Conservation (phyloP, 805 yeast genomes). For the Pichia cabralensis region DNA sequence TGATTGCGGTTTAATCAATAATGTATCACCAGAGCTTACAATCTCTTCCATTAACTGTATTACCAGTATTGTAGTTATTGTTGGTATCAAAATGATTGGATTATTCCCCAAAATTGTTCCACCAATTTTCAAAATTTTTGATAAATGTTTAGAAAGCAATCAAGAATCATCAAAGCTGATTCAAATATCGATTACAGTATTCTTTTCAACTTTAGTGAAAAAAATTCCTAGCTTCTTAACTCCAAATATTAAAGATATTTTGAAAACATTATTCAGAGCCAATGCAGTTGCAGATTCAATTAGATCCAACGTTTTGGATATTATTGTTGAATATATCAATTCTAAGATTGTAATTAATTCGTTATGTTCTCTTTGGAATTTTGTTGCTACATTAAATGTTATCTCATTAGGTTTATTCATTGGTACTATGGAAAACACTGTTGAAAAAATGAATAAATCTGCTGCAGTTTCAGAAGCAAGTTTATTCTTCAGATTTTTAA, state of each 20-base stretch:
- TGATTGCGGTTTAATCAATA: slow-evolving; percentile 42
- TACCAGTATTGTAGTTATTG: slow-evolving; percentile 54
- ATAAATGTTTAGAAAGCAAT: slow-evolving; percentile 24
- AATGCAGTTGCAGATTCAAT: slow-evolving; percentile 48
- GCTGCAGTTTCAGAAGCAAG: slow-evolving; percentile 64
- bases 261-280: slow-evolving; percentile 48
- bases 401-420: slow-evolving; percentile 60
- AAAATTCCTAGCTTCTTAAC: slow-evolving; percentile 79
- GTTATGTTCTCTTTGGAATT: slow-evolving; percentile 54
- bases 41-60: slow-evolving; percentile 68
- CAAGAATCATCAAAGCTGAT: slow-evolving; percentile 31
- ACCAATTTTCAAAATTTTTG: slow-evolving; percentile 55
- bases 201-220: slow-evolving; percentile 66
- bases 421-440: slow-evolving; percentile 52
- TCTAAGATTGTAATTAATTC: slow-evolving; percentile 50
- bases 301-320: slow-evolving; percentile 51
- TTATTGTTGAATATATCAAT: slow-evolving; percentile 60
- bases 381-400: slow-evolving; percentile 28
- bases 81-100: slow-evolving; percentile 84
- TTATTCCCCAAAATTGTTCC: slow-evolving; percentile 78
- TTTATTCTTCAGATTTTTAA: slow-evolving; percentile 55
- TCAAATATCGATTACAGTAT: slow-evolving; percentile 61
- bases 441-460: slow-evolving; percentile 64
- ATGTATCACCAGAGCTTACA: slow-evolving; percentile 43
- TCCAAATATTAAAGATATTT: slow-evolving; percentile 54